phyloP scores from a whole-genome alignment of 2,329 filamentous ascomycete genomes.

The Graphilbum fragrans region DNA sequence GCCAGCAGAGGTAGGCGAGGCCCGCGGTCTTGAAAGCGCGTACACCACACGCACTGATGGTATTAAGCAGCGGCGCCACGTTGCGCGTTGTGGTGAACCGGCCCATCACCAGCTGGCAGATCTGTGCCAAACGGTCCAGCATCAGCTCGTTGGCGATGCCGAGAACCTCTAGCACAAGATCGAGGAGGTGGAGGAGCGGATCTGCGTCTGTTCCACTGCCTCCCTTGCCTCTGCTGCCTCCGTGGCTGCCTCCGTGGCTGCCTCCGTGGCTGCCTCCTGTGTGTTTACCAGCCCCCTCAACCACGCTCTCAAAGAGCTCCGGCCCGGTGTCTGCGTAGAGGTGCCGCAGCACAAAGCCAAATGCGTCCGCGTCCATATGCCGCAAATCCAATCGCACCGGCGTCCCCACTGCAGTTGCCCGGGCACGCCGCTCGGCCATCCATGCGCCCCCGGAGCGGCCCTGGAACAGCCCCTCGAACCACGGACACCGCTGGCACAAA shows the following conservation, averaged over 20 bases:
- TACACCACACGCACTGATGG: slow-evolving; percentile 72
- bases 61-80: slow-evolving; percentile 73
- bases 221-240: too few species aligned
- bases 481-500: slow-evolving; percentile 74
- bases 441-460: slow-evolving; percentile 80
- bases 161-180: slow-evolving; percentile 85
- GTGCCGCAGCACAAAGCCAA: slow-evolving; percentile 66
- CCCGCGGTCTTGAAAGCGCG: slow-evolving; percentile 78
- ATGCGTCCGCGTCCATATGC: slow-evolving; percentile 63
- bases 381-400: slow-evolving; percentile 64
- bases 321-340: slow-evolving; percentile 74
- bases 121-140: slow-evolving; percentile 79
- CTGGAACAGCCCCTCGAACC: slow-evolving; percentile 81
- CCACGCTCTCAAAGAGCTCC: slow-evolving; percentile 70
- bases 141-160: slow-evolving; percentile 86
- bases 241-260: too few species aligned
- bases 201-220: too few species aligned
- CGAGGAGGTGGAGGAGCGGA: slow-evolving; percentile 78
- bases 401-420: slow-evolving; percentile 11
- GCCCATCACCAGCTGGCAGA: slow-evolving; percentile 77
- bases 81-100: slow-evolving; percentile 79
- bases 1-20: slow-evolving; percentile 82
- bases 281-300: too few species aligned
- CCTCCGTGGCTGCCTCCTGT: too few species aligned
- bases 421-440: slow-evolving; percentile 61